Base-by-base conservation (phyloP, 2,329 filamentous ascomycete genomes). In the Colletotrichum sp. region DNA sequence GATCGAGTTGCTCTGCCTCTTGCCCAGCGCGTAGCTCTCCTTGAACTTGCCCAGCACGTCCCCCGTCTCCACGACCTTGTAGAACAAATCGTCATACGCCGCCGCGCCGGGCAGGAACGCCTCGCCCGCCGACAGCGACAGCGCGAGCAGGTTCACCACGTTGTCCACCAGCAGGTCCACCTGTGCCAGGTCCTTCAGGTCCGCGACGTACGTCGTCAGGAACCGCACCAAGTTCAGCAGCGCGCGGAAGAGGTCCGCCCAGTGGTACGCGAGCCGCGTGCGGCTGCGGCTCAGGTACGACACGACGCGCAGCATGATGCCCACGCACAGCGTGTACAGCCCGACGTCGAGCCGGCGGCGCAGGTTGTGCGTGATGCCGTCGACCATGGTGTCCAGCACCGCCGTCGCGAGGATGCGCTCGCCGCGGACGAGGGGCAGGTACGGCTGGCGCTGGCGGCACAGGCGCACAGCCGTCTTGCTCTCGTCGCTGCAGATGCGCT, bases 31-130 rank as follows among this genome's bases (percentile, higher is more conserved):
- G 84, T 97, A 99, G 12, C 91, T 93, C 77, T 96, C 92, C 55
- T 95, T 92, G 86, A 99, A 98, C 81, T 95, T 95, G 36, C 90
- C 87, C 26, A 99, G 90, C 15, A 95, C 90, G 65, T 98, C 95
- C 13, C 96, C 95, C 3, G 94, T 95, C 85, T 99, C 97, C 30
- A 99, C 96, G 3, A 99, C 91, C 86, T 99, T 99, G 91, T 99
- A 99, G 86, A 99, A 99, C 1, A 99, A 89, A 81, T 99, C 97
- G 81, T 99, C 97, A 84, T 99, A 99, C 3, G 95, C 93, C 21
- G 94, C 91, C 1, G 96, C 93, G 34, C 95, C 95, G 0, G 96
- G 97, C 9, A 99, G 89, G 85, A 99, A 99, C 4, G 94, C 93
- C 83, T 99, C 97, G 8, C 97, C 97, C 3, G 93, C 92, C 3